Conservation (phyloP, 495 filamentous ascomycete species). For the Lentithecium fluviatile region DNA sequence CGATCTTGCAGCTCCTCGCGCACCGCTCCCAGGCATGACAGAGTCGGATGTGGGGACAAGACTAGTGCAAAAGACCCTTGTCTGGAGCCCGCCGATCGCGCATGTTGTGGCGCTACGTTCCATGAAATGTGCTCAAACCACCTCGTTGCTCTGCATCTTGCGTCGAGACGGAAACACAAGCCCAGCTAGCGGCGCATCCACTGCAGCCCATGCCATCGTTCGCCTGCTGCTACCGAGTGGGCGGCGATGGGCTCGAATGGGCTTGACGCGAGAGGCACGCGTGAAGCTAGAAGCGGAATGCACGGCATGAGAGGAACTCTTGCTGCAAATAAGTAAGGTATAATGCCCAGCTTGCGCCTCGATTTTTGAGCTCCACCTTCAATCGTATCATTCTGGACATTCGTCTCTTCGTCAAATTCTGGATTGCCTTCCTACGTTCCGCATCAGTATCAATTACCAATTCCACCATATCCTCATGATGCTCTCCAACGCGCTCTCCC, state of each 20-base stretch:
- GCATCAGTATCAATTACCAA: neutral
- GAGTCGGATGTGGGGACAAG: neutral
- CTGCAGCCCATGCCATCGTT: too few species aligned
- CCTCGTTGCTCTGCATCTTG: slow-evolving; percentile 6
- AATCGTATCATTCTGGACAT: too few species aligned
- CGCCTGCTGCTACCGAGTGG: neutral
- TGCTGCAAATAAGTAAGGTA: slow-evolving; percentile 19
- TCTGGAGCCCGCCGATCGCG: neutral
- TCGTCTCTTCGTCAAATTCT: too few species aligned
- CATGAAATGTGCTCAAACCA: slow-evolving; percentile 26
- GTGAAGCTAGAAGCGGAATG: slow-evolving; percentile 15
- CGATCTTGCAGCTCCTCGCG: neutral
- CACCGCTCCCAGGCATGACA: too few species aligned
- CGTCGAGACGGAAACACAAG: too few species aligned
- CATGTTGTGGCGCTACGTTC: neutral
- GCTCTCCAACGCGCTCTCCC: slow-evolving; percentile 25
- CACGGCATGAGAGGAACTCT: slow-evolving; percentile 21
- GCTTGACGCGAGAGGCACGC: slow-evolving; percentile 9
- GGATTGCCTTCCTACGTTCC: neutral
- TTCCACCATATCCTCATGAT: slow-evolving; percentile 18
- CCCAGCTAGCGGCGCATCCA: too few species aligned
- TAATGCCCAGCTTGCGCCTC: neutral
- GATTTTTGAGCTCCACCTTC: too few species aligned
- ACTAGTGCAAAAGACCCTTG: slow-evolving; percentile 15
- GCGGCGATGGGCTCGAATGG: slow-evolving; percentile 6